Conservation (phyloP, 768 basidiomycete species). For the Rhodocollybia butyracea region DNA sequence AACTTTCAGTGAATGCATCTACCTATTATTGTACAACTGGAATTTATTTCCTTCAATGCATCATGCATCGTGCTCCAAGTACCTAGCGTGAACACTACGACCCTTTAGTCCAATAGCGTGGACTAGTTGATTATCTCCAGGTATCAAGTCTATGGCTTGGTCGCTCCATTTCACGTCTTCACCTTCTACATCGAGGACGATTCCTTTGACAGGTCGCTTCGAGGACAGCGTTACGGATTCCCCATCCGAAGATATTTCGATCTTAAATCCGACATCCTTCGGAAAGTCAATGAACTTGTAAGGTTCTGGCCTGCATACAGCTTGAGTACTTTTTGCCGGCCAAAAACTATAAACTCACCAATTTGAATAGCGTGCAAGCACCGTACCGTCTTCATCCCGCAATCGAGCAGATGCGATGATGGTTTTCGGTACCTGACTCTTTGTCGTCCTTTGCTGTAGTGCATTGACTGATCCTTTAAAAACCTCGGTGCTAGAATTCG, state of each 20-base stretch:
- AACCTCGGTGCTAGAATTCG: constrained; percentile 85
- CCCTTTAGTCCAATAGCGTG: constrained; percentile 63
- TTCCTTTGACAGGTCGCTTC: constrained; percentile 78
- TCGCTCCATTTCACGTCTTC: constrained; percentile 77
- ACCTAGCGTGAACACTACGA: constrained; percentile 61
- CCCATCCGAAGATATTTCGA: constrained; percentile 48
- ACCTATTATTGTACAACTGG: constrained; percentile 5
- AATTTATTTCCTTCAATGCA: constrained; percentile 32
- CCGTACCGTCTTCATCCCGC: constrained; percentile 47
- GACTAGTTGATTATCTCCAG: constrained; percentile 76
- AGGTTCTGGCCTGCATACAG: constrained; percentile 76
- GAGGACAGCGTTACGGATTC: constrained; percentile 56
- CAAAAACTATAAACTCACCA: constrained; percentile 43
- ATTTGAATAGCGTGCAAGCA: constrained; percentile 73
- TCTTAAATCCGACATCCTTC: constrained; percentile 55
- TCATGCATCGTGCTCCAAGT: constrained; percentile 73
- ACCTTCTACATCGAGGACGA: constrained; percentile 79
- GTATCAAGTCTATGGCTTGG: constrained; percentile 88
- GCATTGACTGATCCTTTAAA: constrained; percentile 70
- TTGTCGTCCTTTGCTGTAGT: constrained; percentile 63
- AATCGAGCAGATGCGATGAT: constrained; percentile 74
- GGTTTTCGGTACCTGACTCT: constrained; percentile 59
- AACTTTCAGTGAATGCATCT: not conserved
- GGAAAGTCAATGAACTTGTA: constrained; percentile 92
- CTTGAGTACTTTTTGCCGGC: not conserved